A percentile compares a stretch with the other conserved stretches of the same genome.
phyloP scores from a whole-genome alignment of 1,284 basidiomycete species.

The Athelia psychrophila region DNA sequence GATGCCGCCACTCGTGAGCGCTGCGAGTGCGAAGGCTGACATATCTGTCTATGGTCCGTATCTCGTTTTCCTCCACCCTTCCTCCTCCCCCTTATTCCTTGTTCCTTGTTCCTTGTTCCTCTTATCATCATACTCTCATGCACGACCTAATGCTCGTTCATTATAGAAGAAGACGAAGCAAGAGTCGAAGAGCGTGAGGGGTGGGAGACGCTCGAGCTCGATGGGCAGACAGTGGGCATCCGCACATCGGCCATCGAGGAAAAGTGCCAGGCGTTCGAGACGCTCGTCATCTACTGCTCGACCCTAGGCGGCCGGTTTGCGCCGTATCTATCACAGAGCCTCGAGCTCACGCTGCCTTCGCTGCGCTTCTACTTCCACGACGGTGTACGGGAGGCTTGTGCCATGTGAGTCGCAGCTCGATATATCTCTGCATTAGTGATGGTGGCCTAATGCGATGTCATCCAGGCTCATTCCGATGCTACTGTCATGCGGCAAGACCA shows the following conservation, averaged over 20 bases:
- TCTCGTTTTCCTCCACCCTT: background rate
- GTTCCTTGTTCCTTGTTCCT: slow-evolving; percentile 1
- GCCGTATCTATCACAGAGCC: slow-evolving; percentile 66
- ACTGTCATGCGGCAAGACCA: slow-evolving; percentile 67
- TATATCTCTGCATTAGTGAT: too few species aligned
- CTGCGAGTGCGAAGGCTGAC: slow-evolving; percentile 78
- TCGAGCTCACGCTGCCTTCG: slow-evolving; percentile 71
- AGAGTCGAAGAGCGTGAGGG: slow-evolving; percentile 58
- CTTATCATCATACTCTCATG: background rate
- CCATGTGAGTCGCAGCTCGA: too few species aligned
- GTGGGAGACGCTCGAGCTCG: slow-evolving; percentile 75
- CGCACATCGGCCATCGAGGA: slow-evolving; percentile 81
- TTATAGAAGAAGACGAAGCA: slow-evolving; percentile 54
- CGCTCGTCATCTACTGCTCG: slow-evolving; percentile 76
- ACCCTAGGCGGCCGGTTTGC: slow-evolving; percentile 68
- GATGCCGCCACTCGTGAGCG: slow-evolving; percentile 73
- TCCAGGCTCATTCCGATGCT: slow-evolving; percentile 73
- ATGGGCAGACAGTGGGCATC: slow-evolving; percentile 74
- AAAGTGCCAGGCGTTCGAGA: slow-evolving; percentile 85
- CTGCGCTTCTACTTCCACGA: slow-evolving; percentile 79
- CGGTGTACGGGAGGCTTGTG: slow-evolving; percentile 76
- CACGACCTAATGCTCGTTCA: slow-evolving; percentile 1
- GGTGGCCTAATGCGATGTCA: too few species aligned
- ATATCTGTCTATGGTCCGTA: slow-evolving; percentile 68
- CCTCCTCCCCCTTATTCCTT: too few species aligned